Evolutionary conservation across 495 filamentous ascomycete species (phyloP).

Genomic region (Thozetella sp.): DNA sequence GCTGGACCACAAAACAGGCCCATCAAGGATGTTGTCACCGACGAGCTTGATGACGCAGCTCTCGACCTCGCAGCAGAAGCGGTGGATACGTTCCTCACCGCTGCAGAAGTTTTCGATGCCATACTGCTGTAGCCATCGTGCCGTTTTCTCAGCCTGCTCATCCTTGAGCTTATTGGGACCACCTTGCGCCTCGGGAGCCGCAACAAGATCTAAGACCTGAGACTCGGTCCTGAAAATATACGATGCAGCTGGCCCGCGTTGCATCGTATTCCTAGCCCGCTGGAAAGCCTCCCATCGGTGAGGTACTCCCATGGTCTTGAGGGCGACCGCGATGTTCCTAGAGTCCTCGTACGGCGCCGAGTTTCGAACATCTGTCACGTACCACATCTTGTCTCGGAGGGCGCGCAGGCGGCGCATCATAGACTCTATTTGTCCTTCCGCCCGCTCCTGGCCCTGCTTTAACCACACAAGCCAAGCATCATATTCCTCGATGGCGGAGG

Average conservation of each 20-base stretch:
- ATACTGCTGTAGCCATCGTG: conserved; percentile 80
- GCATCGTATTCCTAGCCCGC: conserved; percentile 54
- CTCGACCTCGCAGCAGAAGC: conserved; percentile 90
- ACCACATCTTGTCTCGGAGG: conserved; percentile 97
- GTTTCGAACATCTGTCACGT: conserved; percentile 92
- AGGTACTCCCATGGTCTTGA: conserved; percentile 87
- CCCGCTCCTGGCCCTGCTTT: conserved; percentile 71
- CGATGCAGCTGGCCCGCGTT: conserved; percentile 61
- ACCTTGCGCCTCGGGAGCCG: conserved; percentile 79
- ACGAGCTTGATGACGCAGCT: conserved; percentile 85
- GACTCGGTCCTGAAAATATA: conserved; percentile 83
- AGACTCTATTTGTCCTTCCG: conserved; percentile 63
- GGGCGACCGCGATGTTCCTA: conserved; percentile 78
- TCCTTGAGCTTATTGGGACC: conserved; percentile 95
- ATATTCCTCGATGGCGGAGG: conserved; percentile 69
- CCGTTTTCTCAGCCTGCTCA: conserved; percentile 86
- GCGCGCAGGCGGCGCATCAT: conserved; percentile 70
- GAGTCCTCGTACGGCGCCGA: conserved; percentile 90
- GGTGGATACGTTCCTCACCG: conserved; percentile 93
- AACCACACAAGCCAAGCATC: conserved; percentile 79
- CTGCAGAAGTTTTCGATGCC: conserved; percentile 92
- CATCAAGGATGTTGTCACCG: conserved; percentile 82
- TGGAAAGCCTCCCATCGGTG: conserved; percentile 52
- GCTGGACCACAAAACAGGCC: conserved; percentile 91
- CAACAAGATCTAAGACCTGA: conserved; percentile 86